phyloP scores from a whole-genome alignment of 768 basidiomycete genomes.

The Mycena olivaceomarginata region DNA sequence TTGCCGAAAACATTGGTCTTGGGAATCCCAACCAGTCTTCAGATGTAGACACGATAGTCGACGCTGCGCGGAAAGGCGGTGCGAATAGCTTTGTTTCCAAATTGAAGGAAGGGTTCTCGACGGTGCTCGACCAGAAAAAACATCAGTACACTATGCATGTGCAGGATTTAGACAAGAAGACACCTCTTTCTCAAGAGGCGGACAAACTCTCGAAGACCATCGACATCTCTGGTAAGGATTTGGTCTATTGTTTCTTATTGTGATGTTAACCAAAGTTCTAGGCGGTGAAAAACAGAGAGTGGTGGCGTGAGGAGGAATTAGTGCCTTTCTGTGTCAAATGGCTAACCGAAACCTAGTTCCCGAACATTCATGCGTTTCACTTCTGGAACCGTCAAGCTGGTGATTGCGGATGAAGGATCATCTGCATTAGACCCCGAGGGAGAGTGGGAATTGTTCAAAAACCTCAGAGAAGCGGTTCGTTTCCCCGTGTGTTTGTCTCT shows the following conservation, averaged over 20 bases:
- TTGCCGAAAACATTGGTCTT: constrained; percentile 65
- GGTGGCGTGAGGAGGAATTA: constrained; percentile 33
- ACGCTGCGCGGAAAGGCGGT: constrained; percentile 57
- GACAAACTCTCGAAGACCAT: constrained; percentile 49
- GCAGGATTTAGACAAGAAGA: constrained; percentile 15
- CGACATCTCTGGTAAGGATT: constrained; percentile 42
- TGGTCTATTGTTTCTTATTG: background rate
- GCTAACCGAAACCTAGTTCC: constrained; percentile 46
- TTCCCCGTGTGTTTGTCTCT: background rate
- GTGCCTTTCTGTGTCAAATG: background rate
- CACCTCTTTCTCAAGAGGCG: constrained; percentile 40
- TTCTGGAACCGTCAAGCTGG: constrained; percentile 52
- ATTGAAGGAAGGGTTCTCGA: constrained; percentile 40
- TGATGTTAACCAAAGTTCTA: background rate
- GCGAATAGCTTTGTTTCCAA: constrained; percentile 46
- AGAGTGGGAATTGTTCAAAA: constrained; percentile 57
- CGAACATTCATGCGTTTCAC: constrained; percentile 64
- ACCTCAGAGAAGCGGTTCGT: constrained; percentile 48
- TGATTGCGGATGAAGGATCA: constrained; percentile 65
- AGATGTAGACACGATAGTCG: constrained; percentile 46
- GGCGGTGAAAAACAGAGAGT: constrained; percentile 41
- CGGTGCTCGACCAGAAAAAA: constrained; percentile 42
- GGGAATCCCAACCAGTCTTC: constrained; percentile 45
- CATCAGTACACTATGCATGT: constrained; percentile 32
- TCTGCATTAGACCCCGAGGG: constrained; percentile 63